Conservation (phyloP, 129 eudicot genomes). For the Saposhnikovia divaricata region DNA sequence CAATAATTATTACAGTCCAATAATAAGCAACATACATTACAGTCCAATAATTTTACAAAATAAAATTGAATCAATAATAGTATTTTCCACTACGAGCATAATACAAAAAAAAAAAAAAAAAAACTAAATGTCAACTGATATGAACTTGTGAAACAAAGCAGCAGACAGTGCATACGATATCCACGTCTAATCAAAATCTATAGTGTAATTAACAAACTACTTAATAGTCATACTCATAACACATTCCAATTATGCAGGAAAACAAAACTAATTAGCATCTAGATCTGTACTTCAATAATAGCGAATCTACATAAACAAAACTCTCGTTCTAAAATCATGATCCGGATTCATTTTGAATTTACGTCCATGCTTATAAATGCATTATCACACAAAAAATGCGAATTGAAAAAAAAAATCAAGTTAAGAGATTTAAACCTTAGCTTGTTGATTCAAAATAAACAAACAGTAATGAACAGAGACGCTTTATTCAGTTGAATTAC, state of each 20-base stretch:
- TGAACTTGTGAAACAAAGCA: background rate
- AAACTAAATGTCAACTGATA: background rate
- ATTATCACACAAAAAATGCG: too few relatives aligned
- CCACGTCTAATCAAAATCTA: background rate
- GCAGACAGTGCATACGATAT: background rate
- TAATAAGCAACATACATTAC: background rate
- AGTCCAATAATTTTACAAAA: background rate
- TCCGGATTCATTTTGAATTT: too few relatives aligned
- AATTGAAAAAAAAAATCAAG: too few relatives aligned
- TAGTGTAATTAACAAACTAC: background rate
- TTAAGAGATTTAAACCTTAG: too few relatives aligned
- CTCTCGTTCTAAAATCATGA: background rate
- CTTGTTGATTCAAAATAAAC: too few relatives aligned
- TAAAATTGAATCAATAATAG: background rate
- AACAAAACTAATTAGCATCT: background rate
- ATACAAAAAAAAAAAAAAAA: too few relatives aligned
- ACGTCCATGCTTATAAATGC: too few relatives aligned
- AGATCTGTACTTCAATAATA: background rate
- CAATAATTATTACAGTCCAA: too few relatives aligned
- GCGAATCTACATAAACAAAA: background rate
- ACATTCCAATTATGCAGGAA: background rate
- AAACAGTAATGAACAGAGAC: background rate
- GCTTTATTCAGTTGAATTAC: background rate
- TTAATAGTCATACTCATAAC: too few relatives aligned
- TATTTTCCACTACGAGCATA: too few relatives aligned